phyloP scores from a whole-genome alignment of 495 filamentous ascomycete genomes.

The Lasiosphaeria ovina region DNA sequence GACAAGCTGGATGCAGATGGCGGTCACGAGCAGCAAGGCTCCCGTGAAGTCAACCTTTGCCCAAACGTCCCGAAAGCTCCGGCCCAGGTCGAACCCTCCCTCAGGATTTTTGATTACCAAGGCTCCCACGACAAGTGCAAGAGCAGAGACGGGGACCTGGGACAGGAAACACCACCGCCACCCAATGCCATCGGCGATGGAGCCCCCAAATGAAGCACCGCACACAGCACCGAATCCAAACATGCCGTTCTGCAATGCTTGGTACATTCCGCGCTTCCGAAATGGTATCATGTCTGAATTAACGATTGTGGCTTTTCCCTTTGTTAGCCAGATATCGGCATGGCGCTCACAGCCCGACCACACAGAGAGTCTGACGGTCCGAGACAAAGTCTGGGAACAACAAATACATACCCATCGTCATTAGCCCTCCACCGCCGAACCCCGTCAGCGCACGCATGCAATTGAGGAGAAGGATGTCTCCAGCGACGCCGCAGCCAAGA shows the following conservation, averaged over 20 bases:
- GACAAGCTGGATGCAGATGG: slow-evolving; percentile 56
- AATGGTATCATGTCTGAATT: slow-evolving; percentile 67
- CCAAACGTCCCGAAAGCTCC: slow-evolving; percentile 44
- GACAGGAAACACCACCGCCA: slow-evolving; percentile 52
- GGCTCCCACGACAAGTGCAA: slow-evolving; percentile 53
- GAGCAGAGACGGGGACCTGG: slow-evolving; percentile 52
- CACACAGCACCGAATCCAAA: slow-evolving; percentile 56
- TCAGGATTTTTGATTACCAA: slow-evolving; percentile 50
- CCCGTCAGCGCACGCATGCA: slow-evolving; percentile 50
- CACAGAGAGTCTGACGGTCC: not conserved
- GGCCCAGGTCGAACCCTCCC: slow-evolving; percentile 21
- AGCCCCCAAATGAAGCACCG: slow-evolving; percentile 49
- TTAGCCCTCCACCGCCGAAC: slow-evolving; percentile 59
- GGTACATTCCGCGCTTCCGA: slow-evolving; percentile 62
- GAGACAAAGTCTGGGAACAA: no score
- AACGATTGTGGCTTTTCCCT: slow-evolving; percentile 54
- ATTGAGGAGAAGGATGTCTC: slow-evolving; percentile 41
- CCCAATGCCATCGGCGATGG: slow-evolving; percentile 48
- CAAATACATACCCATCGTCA: slow-evolving; percentile 55
- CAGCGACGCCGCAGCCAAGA: slow-evolving; percentile 46
- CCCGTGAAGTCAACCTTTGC: slow-evolving; percentile 57
- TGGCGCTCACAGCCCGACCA: not conserved
- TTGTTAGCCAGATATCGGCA: slow-evolving; percentile 9
- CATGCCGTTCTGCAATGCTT: slow-evolving; percentile 60
- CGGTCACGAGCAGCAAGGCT: slow-evolving; percentile 54